Evolutionary conservation across 768 basidiomycete species (phyloP).

Genomic region (Imleria badia): DNA sequence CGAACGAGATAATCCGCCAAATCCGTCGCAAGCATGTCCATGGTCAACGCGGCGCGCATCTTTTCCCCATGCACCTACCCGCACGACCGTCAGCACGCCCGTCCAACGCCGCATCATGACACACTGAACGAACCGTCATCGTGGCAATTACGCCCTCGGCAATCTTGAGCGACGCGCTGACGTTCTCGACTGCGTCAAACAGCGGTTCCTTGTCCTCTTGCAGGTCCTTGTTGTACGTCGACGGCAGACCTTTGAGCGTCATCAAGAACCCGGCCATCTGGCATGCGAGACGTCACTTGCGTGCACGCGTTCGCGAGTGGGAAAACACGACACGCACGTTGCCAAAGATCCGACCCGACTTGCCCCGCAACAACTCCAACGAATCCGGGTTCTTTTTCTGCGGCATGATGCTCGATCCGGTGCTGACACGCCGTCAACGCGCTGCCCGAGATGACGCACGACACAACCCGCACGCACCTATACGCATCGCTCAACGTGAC

Average conservation of each 20-base stretch:
- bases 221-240: slow-evolving; percentile 99
- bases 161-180: slow-evolving; percentile 86
- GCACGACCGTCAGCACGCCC: neutral
- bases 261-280: slow-evolving; percentile 98
- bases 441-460: neutral
- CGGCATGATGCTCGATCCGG: slow-evolving; percentile 99
- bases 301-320: neutral
- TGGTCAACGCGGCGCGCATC: slow-evolving; percentile 89
- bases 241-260: slow-evolving; percentile 95
- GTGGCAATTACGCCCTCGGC: slow-evolving; percentile 94
- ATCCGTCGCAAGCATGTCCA: slow-evolving; percentile 99
- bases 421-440: slow-evolving; percentile 49
- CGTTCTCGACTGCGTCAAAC: slow-evolving; percentile 89
- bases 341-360: slow-evolving; percentile 92
- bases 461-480: slow-evolving; percentile 53
- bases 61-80: slow-evolving; percentile 82
- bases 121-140: slow-evolving; percentile 57
- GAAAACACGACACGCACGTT: slow-evolving; percentile 49
- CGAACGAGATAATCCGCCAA: slow-evolving; percentile 98
- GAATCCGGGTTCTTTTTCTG: slow-evolving; percentile 99
- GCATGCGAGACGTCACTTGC: neutral
- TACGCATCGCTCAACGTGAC: slow-evolving; percentile 96
- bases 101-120: neutral
- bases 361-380: slow-evolving; percentile 91
- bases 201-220: slow-evolving; percentile 99